Conservation (phyloP, 75 land plant genomes). For the Pinus albicaulis region DNA sequence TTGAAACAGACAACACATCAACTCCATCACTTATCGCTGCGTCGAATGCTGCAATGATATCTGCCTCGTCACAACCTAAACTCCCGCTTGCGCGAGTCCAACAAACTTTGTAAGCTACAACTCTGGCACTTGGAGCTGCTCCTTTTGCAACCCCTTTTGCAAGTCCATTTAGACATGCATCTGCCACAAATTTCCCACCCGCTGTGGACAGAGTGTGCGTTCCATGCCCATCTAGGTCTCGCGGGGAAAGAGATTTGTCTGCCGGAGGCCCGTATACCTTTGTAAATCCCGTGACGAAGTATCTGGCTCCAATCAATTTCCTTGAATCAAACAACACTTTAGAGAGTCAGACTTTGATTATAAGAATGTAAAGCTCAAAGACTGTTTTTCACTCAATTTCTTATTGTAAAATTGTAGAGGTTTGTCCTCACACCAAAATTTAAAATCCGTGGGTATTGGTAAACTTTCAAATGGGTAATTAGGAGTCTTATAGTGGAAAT, state of each 20-base stretch:
- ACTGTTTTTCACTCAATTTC: slow-evolving; percentile 30
- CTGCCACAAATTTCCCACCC: slow-evolving; percentile 37
- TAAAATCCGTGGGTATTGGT: too few species aligned
- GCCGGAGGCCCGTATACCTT: not conserved
- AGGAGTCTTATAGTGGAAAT: too few species aligned
- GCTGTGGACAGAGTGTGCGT: slow-evolving; percentile 74
- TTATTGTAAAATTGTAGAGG: too few species aligned
- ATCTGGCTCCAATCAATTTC: slow-evolving; percentile 66
- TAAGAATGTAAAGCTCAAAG: not conserved
- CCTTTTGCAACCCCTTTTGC: slow-evolving; percentile 70
- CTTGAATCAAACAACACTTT: slow-evolving; percentile 23
- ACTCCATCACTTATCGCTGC: slow-evolving; percentile 69
- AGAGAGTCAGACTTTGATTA: not conserved
- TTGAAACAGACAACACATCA: slow-evolving; percentile 44
- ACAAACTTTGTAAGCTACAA: slow-evolving; percentile 70
- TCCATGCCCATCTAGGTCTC: slow-evolving; percentile 64
- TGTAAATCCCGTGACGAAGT: slow-evolving; percentile 45
- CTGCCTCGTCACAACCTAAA: slow-evolving; percentile 34
- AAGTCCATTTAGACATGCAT: slow-evolving; percentile 31
- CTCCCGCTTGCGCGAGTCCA: slow-evolving; percentile 28
- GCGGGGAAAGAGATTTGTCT: slow-evolving; percentile 23
- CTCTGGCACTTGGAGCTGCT: slow-evolving; percentile 51
- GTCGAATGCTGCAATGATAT: slow-evolving; percentile 71
- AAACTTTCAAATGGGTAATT: too few species aligned
- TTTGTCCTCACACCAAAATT: too few species aligned